Base-by-base conservation (phyloP, 2,329 filamentous ascomycete genomes). In the Ceratocystis eucalypticola region DNA sequence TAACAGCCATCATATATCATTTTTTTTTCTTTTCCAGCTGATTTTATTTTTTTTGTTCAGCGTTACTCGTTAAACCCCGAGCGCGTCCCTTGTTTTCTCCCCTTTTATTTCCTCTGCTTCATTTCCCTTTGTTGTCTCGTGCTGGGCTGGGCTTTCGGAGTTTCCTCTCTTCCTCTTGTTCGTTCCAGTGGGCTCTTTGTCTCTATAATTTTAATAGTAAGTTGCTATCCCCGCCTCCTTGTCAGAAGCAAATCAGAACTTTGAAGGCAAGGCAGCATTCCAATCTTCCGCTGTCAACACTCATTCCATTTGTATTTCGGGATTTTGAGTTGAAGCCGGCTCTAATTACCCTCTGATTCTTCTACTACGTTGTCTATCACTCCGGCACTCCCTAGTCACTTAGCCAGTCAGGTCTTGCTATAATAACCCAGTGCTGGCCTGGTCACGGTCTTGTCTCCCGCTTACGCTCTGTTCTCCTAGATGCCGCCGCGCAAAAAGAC, bases 401-500 rank as follows among this genome's bases (percentile, higher is more conserved):
- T 15, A 59, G 28, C 17, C 53, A 17, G 15, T 57, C 53, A 6
- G 12, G 53, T 59, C 25, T 20, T 30, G 55, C 15, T 53, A 59
- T 37, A 59, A 41, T 41, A 33, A 59, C 2, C 17, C 55, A 33
- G 25, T n/a, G 33, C 30, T 37, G 8, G 30, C 55, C 37, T 59
- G 12, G 55, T n/a, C 30, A n/a, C 7, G 55, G 25, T 59, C 28
- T 30, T 33, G 55, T 59, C 55, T 59, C 55, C 55, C 55, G 55
- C 44, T 61, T 28, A 44, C 50, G 20, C 37, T 62, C 45, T 62
- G 12, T 45, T 57, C 30, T 57, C 61, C 63, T 67, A 67, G 59
- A 67, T 67, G 66, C 63, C 66, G 33, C 66, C 64, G 33, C 66
- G 66, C 46, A 67, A 57, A 48, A 67, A 67, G 53, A 28, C 53